phyloP scores from a whole-genome alignment of 2,329 filamentous ascomycete species.

The Emmonsiellopsis sp. region DNA sequence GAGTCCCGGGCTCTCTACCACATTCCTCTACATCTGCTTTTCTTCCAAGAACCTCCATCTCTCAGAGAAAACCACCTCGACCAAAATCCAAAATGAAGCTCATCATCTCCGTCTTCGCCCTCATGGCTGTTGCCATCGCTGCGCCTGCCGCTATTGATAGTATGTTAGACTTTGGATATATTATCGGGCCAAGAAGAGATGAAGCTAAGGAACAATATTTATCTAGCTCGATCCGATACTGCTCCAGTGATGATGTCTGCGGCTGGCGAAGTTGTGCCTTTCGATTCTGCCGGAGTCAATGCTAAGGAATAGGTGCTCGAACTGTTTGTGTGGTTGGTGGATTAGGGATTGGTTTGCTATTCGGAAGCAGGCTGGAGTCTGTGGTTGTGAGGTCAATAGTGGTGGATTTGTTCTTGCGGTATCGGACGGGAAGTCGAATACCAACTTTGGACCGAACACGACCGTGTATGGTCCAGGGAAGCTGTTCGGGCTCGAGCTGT shows the following conservation, averaged over 20 bases:
- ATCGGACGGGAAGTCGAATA: background rate
- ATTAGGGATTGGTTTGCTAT: background rate
- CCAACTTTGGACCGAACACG: background rate
- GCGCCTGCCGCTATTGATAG: slow-evolving; percentile 9
- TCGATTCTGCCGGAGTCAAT: slow-evolving; percentile 9
- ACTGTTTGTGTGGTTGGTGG: background rate
- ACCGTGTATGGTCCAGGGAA: background rate
- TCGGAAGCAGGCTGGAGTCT: background rate
- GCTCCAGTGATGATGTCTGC: slow-evolving; percentile 10
- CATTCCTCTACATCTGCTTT: background rate
- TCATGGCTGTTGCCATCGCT: slow-evolving; percentile 11
- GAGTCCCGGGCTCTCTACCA: background rate
- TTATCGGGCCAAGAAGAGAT: background rate
- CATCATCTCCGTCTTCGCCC: slow-evolving; percentile 8
- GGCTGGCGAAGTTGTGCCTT: slow-evolving; percentile 10
- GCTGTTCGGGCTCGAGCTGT: background rate
- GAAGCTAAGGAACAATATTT: background rate
- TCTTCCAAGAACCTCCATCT: background rate
- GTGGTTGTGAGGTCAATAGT: background rate
- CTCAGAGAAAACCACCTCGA: background rate
- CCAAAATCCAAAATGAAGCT: slow-evolving; percentile 10
- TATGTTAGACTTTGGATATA: slow-evolving; percentile 1
- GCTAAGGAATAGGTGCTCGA: background rate
- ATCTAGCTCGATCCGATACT: slow-evolving; percentile 8
- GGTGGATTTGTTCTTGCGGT: background rate